Base-by-base conservation (phyloP, 768 basidiomycete genomes). In the Daedaleopsis nitida region DNA sequence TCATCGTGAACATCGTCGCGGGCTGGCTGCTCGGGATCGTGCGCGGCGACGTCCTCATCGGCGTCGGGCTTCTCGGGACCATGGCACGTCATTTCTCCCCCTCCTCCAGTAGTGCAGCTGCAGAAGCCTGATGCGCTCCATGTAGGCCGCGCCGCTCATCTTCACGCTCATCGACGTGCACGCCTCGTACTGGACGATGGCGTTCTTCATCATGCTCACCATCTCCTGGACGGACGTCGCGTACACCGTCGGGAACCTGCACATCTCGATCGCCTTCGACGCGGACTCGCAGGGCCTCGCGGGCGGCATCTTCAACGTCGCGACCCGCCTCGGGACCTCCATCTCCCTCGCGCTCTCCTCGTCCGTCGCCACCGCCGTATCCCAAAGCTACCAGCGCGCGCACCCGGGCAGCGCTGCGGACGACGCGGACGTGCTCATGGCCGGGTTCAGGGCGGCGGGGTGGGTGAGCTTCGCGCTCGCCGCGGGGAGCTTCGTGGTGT, bases 231-330 rank as follows among this genome's bases (percentile, higher is more conserved):
- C 70, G 9, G 74, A 73, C 58, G 68, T 72, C 23, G 67, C 71
- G 0, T 76, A 76, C 61, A 70, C 75, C 0, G 69, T 74, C 45
- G 71, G 73, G 1, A 76, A 74, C 48, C 60, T 74, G 24, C 71
- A 74, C 32, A 64, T 76, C 21, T 66, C 66, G 21, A 65, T 68
- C 7, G 65, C 68, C 17, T 73, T 76, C 58, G 70, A 70, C 45
- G 66, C 69, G 16, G 68, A 73, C 57, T 75, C 74, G 17, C 75
- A 76, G 65, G 69, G 73, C 8, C 66, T 76, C 21, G 74, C 75
- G 0, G 75, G 74, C 5, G 72, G 74, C 5, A 63, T 76, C 42
- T 76, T 76, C 67, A 74, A 69, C 56, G 73, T 76, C 24, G 70
- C 73, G 11, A 73, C 69, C 11, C 64, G 75, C 19, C 73, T 73